Evolutionary conservation across 768 basidiomycete genomes (phyloP).

Genomic region (Mycena indigotica): DNA sequence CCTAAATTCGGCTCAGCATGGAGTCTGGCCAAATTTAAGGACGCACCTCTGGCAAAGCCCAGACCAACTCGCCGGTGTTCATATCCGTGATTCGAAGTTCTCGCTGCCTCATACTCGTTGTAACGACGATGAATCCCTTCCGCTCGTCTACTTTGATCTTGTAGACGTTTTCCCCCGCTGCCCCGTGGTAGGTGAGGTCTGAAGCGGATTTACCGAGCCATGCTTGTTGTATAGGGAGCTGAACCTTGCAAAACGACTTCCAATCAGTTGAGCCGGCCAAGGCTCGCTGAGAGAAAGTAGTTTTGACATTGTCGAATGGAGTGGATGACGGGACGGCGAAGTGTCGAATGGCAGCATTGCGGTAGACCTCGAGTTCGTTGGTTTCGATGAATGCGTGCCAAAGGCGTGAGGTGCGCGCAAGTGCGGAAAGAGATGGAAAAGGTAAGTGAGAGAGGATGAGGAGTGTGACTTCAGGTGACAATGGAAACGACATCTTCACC

Average conservation of each 20-base stretch:
- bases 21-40: neutral
- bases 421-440: slow-evolving; percentile 40
- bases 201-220: slow-evolving; percentile 60
- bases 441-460: slow-evolving; percentile 53
- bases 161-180: slow-evolving; percentile 50
- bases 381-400: slow-evolving; percentile 50
- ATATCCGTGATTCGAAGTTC: slow-evolving; percentile 64
- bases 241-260: slow-evolving; percentile 38
- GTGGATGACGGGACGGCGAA: slow-evolving; percentile 5
- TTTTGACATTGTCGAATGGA: neutral
- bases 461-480: slow-evolving; percentile 64
- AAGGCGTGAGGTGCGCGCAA: slow-evolving; percentile 41
- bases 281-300: slow-evolving; percentile 24
- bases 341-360: slow-evolving; percentile 55
- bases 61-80: slow-evolving; percentile 49
- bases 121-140: slow-evolving; percentile 60
- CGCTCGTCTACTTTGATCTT: slow-evolving; percentile 77
- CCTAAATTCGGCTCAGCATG: slow-evolving; percentile 36
- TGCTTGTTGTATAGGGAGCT: slow-evolving; percentile 45
- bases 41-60: slow-evolving; percentile 61
- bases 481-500: slow-evolving; percentile 12
- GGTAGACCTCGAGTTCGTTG: slow-evolving; percentile 59
- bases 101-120: slow-evolving; percentile 43
- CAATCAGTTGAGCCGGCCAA: neutral
- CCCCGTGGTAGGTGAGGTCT: slow-evolving; percentile 33